A percentile compares a stretch with the other conserved stretches of the same genome.
These are phyloP conservation scores for Lachnellula subtilissima DNA, from an alignment of 2,329 filamentous ascomycete species.

Conservation along the genomic window DNA sequence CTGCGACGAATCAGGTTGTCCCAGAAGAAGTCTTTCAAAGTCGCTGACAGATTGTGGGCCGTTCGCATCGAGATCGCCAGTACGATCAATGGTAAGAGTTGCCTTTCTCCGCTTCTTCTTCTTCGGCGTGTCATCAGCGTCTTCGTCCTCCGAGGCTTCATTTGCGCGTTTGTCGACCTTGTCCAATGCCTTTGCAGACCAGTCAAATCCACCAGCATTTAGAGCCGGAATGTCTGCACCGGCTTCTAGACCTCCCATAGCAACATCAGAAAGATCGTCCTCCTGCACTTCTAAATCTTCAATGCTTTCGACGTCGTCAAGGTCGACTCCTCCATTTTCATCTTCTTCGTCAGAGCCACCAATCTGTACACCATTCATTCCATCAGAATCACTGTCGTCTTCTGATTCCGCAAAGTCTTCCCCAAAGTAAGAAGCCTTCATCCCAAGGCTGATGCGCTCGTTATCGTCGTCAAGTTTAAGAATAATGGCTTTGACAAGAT, in stretches of 20 bases:
- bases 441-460: slow-evolving; percentile 77
- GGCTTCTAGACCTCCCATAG: slow-evolving; percentile 31
- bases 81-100: slow-evolving; percentile 79
- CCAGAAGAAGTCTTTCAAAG: slow-evolving; percentile 87
- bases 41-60: slow-evolving; percentile 88
- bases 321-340: slow-evolving; percentile 32
- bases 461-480: slow-evolving; percentile 71
- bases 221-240: slow-evolving; percentile 46
- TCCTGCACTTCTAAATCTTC: slow-evolving; percentile 32
- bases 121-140: slow-evolving; percentile 43
- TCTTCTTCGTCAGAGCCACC: slow-evolving; percentile 35
- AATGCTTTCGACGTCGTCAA: slow-evolving; percentile 38
- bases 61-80: slow-evolving; percentile 82
- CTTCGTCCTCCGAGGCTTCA: slow-evolving; percentile 42
- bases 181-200: slow-evolving; percentile 68
- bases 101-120: slow-evolving; percentile 72
- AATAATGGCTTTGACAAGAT: slow-evolving; percentile 88
- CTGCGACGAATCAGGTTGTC: slow-evolving; percentile 86
- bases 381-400: slow-evolving; percentile 42
- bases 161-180: slow-evolving; percentile 37
- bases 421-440: slow-evolving; percentile 90
- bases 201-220: slow-evolving; percentile 76
- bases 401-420: slow-evolving; percentile 51
- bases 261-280: slow-evolving; percentile 21
- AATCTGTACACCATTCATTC: slow-evolving; percentile 37